Percentiles rank a stretch among this genome's conserved stretches.
phyloP scores from a whole-genome alignment of 2,329 filamentous ascomycete species.

The Aspergillus uvarum region DNA sequence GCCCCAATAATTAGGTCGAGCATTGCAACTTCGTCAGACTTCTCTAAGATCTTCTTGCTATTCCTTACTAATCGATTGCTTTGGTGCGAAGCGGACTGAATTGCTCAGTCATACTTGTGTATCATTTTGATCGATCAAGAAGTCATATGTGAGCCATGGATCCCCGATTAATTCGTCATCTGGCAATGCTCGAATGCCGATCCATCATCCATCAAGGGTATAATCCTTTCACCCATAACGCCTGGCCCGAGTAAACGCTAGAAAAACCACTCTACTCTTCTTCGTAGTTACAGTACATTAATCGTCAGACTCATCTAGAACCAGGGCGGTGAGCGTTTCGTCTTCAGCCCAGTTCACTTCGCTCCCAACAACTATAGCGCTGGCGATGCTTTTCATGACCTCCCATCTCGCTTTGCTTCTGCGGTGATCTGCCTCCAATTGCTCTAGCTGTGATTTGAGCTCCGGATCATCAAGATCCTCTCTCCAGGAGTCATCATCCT shows the following conservation, averaged over 20 bases:
- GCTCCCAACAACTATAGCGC: slow-evolving; percentile 75
- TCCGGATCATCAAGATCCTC: slow-evolving; percentile 56
- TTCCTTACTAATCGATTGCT: background rate
- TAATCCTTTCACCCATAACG: slow-evolving; percentile 9
- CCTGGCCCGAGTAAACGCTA: slow-evolving; percentile 8
- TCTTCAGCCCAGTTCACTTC: slow-evolving; percentile 79
- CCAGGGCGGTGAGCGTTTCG: slow-evolving; percentile 64
- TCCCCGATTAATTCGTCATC: background rate
- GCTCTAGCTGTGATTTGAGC: slow-evolving; percentile 56
- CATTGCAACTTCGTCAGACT: background rate
- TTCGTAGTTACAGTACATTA: slow-evolving; percentile 21
- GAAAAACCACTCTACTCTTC: background rate
- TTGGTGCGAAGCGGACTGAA: background rate
- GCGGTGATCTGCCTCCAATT: slow-evolving; percentile 60
- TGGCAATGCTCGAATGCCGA: background rate
- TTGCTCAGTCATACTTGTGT: background rate
- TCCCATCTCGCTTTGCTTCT: slow-evolving; percentile 67
- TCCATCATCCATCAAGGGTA: slow-evolving; percentile 5
- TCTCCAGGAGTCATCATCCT: slow-evolving; percentile 52
- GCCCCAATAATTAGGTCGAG: background rate
- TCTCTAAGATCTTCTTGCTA: background rate
- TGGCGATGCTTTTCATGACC: slow-evolving; percentile 75
- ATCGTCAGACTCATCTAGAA: slow-evolving; percentile 66
- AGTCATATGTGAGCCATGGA: background rate
- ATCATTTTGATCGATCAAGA: background rate